These are phyloP conservation scores for Laguncularia racemosa DNA, from an alignment of 345 rosid genomes.

Conservation along the genomic window DNA sequence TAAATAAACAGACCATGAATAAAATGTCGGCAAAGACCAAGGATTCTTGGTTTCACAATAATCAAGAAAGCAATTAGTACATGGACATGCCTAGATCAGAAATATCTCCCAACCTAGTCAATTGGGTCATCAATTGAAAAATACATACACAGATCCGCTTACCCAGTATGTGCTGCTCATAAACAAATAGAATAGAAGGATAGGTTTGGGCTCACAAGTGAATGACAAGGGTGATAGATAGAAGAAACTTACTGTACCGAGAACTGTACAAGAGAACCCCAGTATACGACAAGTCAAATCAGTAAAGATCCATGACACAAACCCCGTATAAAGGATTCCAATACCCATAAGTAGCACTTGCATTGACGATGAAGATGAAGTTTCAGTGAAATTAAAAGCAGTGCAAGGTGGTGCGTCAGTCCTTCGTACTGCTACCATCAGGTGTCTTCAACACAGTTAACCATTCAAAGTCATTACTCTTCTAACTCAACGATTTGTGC, in stretches of 20 bases:
- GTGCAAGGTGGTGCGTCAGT: not conserved
- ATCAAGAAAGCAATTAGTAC: too few species aligned
- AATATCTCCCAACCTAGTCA: too few species aligned
- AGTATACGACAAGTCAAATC: not conserved
- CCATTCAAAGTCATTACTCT: constrained; percentile 22
- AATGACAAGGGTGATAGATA: not conserved
- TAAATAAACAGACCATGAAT: too few species aligned
- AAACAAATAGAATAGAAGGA: not conserved
- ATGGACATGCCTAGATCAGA: too few species aligned
- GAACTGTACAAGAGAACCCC: constrained; percentile 37
- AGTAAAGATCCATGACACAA: constrained; percentile 2
- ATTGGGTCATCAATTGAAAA: too few species aligned
- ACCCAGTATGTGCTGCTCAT: too few species aligned
- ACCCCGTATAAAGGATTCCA: constrained; percentile 2
- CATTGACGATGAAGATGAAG: not conserved
- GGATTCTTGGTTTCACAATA: too few species aligned
- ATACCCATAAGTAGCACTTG: constrained; percentile 10
- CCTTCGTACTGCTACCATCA: not conserved
- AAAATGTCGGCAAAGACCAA: too few species aligned
- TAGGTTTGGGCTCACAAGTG: not conserved
- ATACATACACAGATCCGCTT: too few species aligned
- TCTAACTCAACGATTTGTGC: constrained; percentile 88
- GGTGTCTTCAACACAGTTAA: not conserved
- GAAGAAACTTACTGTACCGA: constrained; percentile 47
- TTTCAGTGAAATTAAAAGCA: constrained; percentile 2